Conservation (phyloP, 106 monocot genomes). For the Alisma plantagoaquatica region DNA sequence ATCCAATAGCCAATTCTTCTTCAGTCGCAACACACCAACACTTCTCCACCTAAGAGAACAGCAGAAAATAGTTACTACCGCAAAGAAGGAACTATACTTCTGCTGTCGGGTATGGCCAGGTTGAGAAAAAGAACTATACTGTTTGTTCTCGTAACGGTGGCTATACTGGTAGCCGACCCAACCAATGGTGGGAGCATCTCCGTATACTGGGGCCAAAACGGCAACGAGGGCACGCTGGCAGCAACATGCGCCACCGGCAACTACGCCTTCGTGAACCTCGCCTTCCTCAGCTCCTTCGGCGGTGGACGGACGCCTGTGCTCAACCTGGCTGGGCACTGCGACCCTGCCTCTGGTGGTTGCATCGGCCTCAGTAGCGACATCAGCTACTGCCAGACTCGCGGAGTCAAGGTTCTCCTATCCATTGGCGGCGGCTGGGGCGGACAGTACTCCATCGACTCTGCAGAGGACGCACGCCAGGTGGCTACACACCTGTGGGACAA, state of each 20-base stretch:
- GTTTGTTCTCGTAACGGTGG: too few species aligned
- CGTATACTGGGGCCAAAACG: conserved; percentile 8
- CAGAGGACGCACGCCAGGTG: conserved; percentile 2
- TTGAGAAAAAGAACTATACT: too few species aligned
- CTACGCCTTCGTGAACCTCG: conserved; percentile 1
- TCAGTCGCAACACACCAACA: too few species aligned
- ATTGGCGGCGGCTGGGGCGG: background rate
- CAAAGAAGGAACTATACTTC: too few species aligned
- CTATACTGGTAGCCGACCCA: too few species aligned
- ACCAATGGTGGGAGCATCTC: background rate
- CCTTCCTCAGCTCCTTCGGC: conserved; percentile 10
- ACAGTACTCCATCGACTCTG: background rate
- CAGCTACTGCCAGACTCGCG: background rate
- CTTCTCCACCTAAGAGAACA: too few species aligned
- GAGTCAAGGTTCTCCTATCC: conserved; percentile 6
- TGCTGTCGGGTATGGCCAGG: too few species aligned
- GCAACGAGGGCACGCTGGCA: background rate
- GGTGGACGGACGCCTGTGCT: background rate
- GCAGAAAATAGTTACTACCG: too few species aligned
- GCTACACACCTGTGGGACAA: background rate
- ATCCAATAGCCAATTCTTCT: too few species aligned
- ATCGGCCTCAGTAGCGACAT: conserved; percentile 3
- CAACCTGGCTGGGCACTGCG: conserved; percentile 11
- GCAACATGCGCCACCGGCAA: conserved; percentile 7
- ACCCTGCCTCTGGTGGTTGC: conserved; percentile 1